Conservation (phyloP, 1,284 basidiomycete species). For the Austroboletus olivaceoglutinosus region DNA sequence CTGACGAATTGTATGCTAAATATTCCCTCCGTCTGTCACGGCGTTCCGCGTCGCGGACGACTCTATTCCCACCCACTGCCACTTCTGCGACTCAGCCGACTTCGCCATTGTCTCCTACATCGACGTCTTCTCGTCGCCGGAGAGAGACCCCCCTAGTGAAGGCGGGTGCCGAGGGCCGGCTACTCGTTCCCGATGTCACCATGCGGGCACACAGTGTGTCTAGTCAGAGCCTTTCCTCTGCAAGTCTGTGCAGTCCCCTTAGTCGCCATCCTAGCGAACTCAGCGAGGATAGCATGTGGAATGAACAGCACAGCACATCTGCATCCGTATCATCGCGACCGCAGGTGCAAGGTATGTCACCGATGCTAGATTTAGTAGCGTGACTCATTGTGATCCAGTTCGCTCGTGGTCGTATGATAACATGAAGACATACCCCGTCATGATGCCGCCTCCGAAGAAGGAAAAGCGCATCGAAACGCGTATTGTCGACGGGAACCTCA, state of each 20-base stretch:
- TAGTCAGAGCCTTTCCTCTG: conserved; percentile 38
- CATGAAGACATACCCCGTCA: conserved; percentile 60
- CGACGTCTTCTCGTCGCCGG: conserved; percentile 35
- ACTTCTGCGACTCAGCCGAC: conserved; percentile 32
- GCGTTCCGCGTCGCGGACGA: conserved; percentile 50
- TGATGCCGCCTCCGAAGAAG: conserved; percentile 53
- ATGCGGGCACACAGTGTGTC: conserved; percentile 47
- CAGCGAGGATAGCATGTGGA: conserved; percentile 35
- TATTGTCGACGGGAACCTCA: conserved; percentile 52
- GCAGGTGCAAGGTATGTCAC: conserved; percentile 33
- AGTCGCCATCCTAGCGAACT: conserved; percentile 32
- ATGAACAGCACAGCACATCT: conserved; percentile 18
- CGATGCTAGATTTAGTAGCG: neutral
- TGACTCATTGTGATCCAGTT: conserved; percentile 27
- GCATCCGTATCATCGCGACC: conserved; percentile 24
- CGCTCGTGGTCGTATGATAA: conserved; percentile 73
- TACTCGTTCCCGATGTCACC: conserved; percentile 65
- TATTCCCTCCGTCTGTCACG: conserved; percentile 52
- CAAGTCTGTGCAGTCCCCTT: conserved; percentile 32
- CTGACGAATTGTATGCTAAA: conserved; percentile 50
- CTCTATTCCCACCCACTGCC: conserved; percentile 38
- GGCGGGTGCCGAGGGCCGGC: conserved; percentile 57
- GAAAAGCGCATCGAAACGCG: conserved; percentile 48
- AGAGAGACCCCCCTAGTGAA: conserved; percentile 54
- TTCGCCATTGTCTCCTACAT: conserved; percentile 29